A percentile compares a stretch with the other conserved stretches of the same genome.
phyloP scores from a whole-genome alignment of 2,329 filamentous ascomycete genomes.

The Cercospora zeina region DNA sequence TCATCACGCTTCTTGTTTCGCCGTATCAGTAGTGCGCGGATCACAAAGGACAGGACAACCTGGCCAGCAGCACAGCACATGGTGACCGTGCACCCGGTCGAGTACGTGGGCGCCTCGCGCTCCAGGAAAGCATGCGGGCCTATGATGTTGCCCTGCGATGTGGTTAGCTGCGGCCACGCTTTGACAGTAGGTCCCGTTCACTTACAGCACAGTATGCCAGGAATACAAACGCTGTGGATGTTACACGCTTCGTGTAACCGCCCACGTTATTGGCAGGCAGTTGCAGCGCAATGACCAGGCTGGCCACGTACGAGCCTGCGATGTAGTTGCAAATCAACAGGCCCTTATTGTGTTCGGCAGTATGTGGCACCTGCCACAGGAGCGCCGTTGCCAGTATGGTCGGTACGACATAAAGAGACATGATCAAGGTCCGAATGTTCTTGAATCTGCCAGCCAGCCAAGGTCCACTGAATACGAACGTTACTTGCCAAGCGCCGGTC shows the following conservation, averaged over 20 bases:
- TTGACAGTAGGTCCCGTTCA: constrained; percentile 45
- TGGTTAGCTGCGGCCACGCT: constrained; percentile 33
- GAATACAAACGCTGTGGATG: constrained; percentile 51
- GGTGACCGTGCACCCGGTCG: constrained; percentile 55
- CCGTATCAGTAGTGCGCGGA: constrained; percentile 43
- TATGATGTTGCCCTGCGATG: constrained; percentile 48
- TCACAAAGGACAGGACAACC: constrained; percentile 42
- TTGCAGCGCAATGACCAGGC: constrained; percentile 56
- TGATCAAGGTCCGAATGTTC: constrained; percentile 55
- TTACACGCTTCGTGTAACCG: constrained; percentile 53
- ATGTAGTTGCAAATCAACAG: constrained; percentile 57
- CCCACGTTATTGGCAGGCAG: constrained; percentile 53
- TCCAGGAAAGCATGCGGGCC: constrained; percentile 52
- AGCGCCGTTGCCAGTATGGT: constrained; percentile 53
- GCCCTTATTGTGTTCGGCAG: constrained; percentile 46
- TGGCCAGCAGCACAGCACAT: constrained; percentile 51
- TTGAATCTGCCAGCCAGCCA: constrained; percentile 54
- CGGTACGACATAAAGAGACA: constrained; percentile 55
- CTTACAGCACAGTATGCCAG: constrained; percentile 43
- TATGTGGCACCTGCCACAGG: constrained; percentile 53
- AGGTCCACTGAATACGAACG: constrained; percentile 57
- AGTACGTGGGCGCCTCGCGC: constrained; percentile 51
- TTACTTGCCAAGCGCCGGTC: constrained; percentile 55
- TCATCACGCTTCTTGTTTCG: constrained; percentile 46
- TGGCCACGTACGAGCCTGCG: constrained; percentile 51